phyloP scores from a whole-genome alignment of 1,284 basidiomycete species.

The Somion occarium region DNA sequence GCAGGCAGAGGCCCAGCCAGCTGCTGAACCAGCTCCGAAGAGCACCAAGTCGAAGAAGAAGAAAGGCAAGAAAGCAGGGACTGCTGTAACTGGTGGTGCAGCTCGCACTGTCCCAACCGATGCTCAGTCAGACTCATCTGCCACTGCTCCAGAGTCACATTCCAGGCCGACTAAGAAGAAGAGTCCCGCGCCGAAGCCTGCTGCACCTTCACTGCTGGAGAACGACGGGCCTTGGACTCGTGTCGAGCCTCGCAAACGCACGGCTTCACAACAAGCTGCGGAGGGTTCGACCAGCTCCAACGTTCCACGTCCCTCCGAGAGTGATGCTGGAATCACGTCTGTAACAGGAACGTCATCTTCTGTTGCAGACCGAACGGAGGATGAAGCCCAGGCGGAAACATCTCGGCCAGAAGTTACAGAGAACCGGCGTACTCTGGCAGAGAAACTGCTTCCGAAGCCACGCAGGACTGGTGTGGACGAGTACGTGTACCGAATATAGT shows the following conservation, averaged over 20 bases:
- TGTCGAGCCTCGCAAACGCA: conserved; percentile 29
- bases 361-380: conserved; percentile 40
- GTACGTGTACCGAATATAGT: conserved; percentile 33
- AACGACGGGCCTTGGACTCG: conserved; percentile 56
- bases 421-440: conserved; percentile 45
- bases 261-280: conserved; percentile 11
- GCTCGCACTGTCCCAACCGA: conserved; percentile 13
- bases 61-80: conserved; percentile 28
- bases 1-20: conserved; percentile 14
- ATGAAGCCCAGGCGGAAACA: conserved; percentile 26
- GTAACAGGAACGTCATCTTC: conserved; percentile 52
- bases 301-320: conserved; percentile 26
- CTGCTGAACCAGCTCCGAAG: conserved; percentile 26
- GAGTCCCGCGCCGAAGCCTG: conserved; percentile 17
- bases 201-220: conserved; percentile 23
- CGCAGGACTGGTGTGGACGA: conserved; percentile 63
- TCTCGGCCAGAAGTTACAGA: conserved; percentile 14
- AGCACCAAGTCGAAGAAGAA: conserved; percentile 44
- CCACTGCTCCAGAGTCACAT: conserved; percentile 27
- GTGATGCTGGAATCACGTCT: conserved; percentile 50
- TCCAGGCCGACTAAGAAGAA: conserved; percentile 19
- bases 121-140: conserved; percentile 27
- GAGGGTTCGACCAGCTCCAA: conserved; percentile 5
- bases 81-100: conserved; percentile 10
- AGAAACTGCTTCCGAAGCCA: conserved; percentile 53